Evolutionary conservation across 1,284 basidiomycete genomes (phyloP), one percentile per base, ranked within the genome.

Genomic region (Heterobasidion occidentale): DNA sequence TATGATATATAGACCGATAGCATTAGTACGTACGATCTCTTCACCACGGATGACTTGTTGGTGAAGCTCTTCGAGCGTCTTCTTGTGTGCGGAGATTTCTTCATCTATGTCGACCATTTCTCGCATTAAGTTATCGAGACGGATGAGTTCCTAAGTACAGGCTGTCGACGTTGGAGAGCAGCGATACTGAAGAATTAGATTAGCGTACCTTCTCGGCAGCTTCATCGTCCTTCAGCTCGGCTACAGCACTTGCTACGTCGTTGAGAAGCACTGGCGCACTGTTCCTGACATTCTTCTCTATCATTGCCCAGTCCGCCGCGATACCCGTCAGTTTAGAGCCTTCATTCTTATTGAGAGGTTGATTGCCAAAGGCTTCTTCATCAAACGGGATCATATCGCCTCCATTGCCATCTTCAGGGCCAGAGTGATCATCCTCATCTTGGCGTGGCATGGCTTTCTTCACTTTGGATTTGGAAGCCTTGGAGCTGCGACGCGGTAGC

Each of bases 91-190:
- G 17, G 67, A 68, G 70, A 90, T 79, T 61, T 84, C 80, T 6
- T 75, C 72, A 51, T 82, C 76, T 5, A 86, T 75, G 61, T 90
- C 87, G 17, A 92, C 70, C 7, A 90, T 72, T 47, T 79, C 75
- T 63, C 77, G 81, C 79, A 91, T 85, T 49, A 84, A 72, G 9
- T 53, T 52, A 57, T 92, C 88, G 5, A 91, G 72, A 59, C 81
- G 74, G 15, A 68, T 67, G n/a, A 88, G 64, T 46, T 76, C 71
- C 87, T 89, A 55, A 20, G 4, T n/a, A 7, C 38, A n/a, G n/a
- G n/a, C 11, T n/a, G 38, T 42, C 38, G 12, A 42, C 27, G 27
- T 27, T 27, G 27, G 27, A 27, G 27, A 27, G 27, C 5, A 27
- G 27, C 27, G 27, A 27, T 27, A 27, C 27, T 27, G 27, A 27